A percentile compares a stretch with the other conserved stretches of the same genome.
phyloP scores from a whole-genome alignment of 2,329 filamentous ascomycete species.

The Ascochyta fabae region DNA sequence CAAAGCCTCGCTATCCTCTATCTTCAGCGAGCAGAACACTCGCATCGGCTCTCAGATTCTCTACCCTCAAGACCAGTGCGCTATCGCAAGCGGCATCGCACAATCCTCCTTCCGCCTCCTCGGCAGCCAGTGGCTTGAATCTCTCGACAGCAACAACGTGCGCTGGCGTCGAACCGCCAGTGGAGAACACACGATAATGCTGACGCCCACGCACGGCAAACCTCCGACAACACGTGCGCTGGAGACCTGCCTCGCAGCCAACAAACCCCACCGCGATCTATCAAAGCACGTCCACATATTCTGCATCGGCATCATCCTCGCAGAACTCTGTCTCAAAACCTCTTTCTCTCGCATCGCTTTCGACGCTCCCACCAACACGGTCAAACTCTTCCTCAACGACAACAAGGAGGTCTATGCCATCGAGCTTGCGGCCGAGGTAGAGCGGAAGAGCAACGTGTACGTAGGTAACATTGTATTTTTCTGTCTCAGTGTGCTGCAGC shows the following conservation, averaged over 20 bases:
- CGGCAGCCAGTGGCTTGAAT: constrained; percentile 33
- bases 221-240: constrained; percentile 21
- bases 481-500: constrained; percentile 23
- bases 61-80: constrained; percentile 34
- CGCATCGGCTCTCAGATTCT: constrained; percentile 29
- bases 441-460: constrained; percentile 24
- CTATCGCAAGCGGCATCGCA: constrained; percentile 32
- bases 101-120: constrained; percentile 32
- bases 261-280: constrained; percentile 19
- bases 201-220: constrained; percentile 25
- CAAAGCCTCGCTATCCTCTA: constrained; percentile 31
- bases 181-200: constrained; percentile 31
- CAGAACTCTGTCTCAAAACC: constrained; percentile 31
- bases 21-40: constrained; percentile 21
- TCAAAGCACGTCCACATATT: constrained; percentile 35
- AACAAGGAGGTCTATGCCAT: constrained; percentile 24
- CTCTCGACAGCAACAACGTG: constrained; percentile 31
- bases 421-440: constrained; percentile 33
- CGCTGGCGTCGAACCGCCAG: constrained; percentile 26
- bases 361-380: constrained; percentile 11
- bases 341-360: constrained; percentile 27
- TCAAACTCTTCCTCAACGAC: constrained; percentile 24
- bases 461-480: constrained; percentile 34
- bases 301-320: constrained; percentile 35
- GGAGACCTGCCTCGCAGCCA: constrained; percentile 17